Evolutionary conservation across 768 basidiomycete genomes (phyloP).

Genomic region (Podaxis sp.): DNA sequence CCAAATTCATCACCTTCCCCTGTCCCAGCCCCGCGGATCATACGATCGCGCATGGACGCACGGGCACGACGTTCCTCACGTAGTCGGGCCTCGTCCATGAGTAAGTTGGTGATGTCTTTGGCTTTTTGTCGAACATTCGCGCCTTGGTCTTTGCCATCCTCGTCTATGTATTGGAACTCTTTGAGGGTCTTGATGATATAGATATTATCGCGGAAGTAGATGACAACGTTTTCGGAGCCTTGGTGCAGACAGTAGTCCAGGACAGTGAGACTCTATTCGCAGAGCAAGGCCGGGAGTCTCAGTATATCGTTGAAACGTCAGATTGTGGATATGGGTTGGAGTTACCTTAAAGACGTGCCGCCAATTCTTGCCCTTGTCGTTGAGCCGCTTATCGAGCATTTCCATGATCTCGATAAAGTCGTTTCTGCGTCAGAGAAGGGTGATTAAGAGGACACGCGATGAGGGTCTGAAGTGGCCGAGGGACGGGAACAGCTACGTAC

Average conservation of each 20-base stretch:
- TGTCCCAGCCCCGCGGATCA: conserved; percentile 63
- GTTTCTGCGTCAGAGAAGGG: conserved; percentile 40
- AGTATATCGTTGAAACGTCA: conserved; percentile 8
- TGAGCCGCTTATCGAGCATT: conserved; percentile 97
- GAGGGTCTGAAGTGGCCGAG: background rate
- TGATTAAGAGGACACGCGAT: background rate
- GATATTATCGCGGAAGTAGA: conserved; percentile 96
- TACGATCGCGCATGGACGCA: conserved; percentile 92
- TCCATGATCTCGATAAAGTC: conserved; percentile 99
- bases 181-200: conserved; percentile 99
- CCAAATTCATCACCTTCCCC: conserved; percentile 27
- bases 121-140: conserved; percentile 98
- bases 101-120: conserved; percentile 94
- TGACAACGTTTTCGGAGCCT: conserved; percentile 96
- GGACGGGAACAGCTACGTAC: conserved; percentile 43
- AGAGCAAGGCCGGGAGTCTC: background rate
- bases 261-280: conserved; percentile 75
- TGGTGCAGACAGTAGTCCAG: conserved; percentile 96
- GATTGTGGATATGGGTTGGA: background rate
- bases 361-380: conserved; percentile 99
- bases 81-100: conserved; percentile 82
- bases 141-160: conserved; percentile 94
- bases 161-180: conserved; percentile 96
- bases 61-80: conserved; percentile 81
- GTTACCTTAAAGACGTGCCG: conserved; percentile 95